Conservation (phyloP, 768 basidiomycete genomes). For the Leucosporidium yakuticum region DNA sequence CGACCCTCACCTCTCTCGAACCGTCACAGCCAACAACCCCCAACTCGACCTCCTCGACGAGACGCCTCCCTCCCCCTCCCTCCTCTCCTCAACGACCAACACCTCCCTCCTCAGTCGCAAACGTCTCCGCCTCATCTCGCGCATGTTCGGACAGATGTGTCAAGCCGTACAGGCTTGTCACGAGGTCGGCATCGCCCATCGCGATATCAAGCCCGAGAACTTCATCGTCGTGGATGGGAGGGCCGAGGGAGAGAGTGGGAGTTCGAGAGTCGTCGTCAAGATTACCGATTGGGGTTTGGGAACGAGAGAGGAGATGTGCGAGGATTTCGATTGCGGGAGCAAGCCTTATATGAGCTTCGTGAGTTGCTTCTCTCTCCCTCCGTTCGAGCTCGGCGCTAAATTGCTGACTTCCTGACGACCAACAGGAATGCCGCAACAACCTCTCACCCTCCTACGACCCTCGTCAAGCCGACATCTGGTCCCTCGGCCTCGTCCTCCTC, state of each 20-base stretch:
- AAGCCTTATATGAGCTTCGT: slow-evolving; percentile 98
- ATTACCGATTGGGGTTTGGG: slow-evolving; percentile 94
- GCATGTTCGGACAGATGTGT: slow-evolving; percentile 99
- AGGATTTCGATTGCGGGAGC: slow-evolving; percentile 97
- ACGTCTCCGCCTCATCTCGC: slow-evolving; percentile 83
- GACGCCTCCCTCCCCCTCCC: slow-evolving; percentile 87
- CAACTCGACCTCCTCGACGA: slow-evolving; percentile 18
- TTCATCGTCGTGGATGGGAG: slow-evolving; percentile 87
- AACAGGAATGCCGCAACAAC: slow-evolving; percentile 91
- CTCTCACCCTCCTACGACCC: slow-evolving; percentile 89
- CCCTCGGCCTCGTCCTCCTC: slow-evolving; percentile 95
- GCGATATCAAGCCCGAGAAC: slow-evolving; percentile 99
- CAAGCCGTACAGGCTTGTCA: slow-evolving; percentile 94
- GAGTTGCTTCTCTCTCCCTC: slow-evolving; percentile 39
- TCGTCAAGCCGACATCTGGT: slow-evolving; percentile 96
- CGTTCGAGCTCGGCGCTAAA: too few relatives aligned
- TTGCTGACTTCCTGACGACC: neutral
- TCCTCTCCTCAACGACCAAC: slow-evolving; percentile 70
- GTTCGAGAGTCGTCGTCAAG: slow-evolving; percentile 90
- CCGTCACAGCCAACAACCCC: neutral
- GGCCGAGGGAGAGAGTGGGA: slow-evolving; percentile 41
- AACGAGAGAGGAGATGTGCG: slow-evolving; percentile 77
- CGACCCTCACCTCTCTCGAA: slow-evolving; percentile 39
- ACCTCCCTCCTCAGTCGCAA: slow-evolving; percentile 74
- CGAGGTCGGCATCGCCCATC: slow-evolving; percentile 80